Conservation (phyloP, 2,329 filamentous ascomycete species). For the Bipolaris victoriae region DNA sequence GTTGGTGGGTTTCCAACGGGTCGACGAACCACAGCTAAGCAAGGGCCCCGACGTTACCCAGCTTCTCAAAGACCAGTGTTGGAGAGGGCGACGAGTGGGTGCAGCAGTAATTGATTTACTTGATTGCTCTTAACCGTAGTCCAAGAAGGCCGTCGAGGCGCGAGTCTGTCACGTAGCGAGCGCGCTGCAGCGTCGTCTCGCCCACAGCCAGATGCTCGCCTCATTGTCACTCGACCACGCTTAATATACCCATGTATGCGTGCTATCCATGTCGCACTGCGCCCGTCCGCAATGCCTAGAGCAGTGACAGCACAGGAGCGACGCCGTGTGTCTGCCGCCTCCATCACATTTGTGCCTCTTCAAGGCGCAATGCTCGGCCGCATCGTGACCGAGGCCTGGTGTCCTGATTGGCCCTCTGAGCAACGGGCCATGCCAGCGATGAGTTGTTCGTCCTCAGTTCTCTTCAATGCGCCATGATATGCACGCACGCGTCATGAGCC, state of each 20-base stretch:
- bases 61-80: constrained; percentile 10
- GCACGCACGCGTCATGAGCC: constrained; percentile 34
- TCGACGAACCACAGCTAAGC: constrained; percentile 26
- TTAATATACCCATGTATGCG: constrained; percentile 31
- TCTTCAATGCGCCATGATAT: constrained; percentile 26
- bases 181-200: constrained; percentile 1
- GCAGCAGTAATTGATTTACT: background rate
- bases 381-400: constrained; percentile 23
- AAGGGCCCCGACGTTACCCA: constrained; percentile 25
- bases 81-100: constrained; percentile 1
- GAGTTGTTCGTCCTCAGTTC: constrained; percentile 38
- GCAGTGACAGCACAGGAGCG: constrained; percentile 30
- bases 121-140: background rate
- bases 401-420: constrained; percentile 27
- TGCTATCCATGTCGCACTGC: constrained; percentile 35
- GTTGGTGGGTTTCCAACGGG: constrained; percentile 27
- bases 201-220: constrained; percentile 1
- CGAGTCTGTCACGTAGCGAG: background rate
- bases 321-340: constrained; percentile 23
- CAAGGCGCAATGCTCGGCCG: constrained; percentile 24
- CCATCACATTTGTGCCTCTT: constrained; percentile 26
- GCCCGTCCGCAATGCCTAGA: constrained; percentile 7
- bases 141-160: background rate
- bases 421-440: constrained; percentile 35
- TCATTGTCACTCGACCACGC: constrained; percentile 27